Evolutionary conservation across 306 rosid species (phyloP).

Genomic region (Acacia melanoxylon): DNA sequence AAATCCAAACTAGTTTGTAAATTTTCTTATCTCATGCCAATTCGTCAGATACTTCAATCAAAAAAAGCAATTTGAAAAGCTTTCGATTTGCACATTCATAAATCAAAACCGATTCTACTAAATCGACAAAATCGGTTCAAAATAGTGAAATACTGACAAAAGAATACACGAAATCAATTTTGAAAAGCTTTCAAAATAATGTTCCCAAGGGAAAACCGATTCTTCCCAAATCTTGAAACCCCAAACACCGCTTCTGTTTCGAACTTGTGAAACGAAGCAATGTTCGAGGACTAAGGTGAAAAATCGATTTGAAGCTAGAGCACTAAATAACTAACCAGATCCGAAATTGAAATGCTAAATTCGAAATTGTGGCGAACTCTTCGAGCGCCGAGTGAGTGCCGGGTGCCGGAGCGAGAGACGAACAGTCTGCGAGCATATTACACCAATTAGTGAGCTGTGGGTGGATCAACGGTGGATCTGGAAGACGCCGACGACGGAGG

Average conservation of each 20-base stretch:
- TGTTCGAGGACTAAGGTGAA: neutral
- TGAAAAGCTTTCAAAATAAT: conserved; percentile 12
- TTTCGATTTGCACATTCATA: conserved; percentile 10
- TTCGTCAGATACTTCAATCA: neutral
- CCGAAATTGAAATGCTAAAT: too few species aligned
- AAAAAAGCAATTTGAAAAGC: neutral
- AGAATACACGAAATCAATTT: neutral
- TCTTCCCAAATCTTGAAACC: neutral
- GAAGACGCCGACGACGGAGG: too few species aligned
- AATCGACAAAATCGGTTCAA: neutral
- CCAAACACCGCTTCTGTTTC: neutral
- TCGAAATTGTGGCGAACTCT: too few species aligned
- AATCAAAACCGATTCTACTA: neutral
- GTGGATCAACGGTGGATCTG: too few species aligned
- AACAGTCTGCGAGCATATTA: too few species aligned
- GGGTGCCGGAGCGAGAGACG: too few species aligned
- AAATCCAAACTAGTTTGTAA: neutral
- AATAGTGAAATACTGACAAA: neutral
- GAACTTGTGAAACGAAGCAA: neutral
- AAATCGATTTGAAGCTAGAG: too few species aligned
- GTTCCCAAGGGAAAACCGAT: conserved; percentile 13
- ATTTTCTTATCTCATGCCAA: neutral
- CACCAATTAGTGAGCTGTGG: too few species aligned
- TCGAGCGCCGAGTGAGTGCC: too few species aligned
- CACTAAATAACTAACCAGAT: too few species aligned